These are phyloP conservation scores for Penicillium bialowiezense DNA, from an alignment of 495 filamentous ascomycete species.

Conservation along the genomic window DNA sequence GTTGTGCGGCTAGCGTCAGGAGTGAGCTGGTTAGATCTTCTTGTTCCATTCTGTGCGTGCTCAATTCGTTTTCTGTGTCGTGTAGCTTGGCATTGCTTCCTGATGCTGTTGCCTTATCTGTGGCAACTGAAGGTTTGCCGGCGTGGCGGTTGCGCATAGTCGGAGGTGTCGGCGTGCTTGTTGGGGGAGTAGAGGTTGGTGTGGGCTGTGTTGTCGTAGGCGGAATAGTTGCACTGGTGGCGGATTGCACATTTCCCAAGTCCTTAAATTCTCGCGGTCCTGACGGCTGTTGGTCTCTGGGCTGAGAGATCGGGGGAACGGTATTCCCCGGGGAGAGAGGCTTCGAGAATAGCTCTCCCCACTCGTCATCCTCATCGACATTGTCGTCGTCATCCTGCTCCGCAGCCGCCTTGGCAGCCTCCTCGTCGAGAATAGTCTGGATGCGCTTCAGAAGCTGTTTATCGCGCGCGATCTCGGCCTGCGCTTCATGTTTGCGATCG, in stretches of 20 bases:
- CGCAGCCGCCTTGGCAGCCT: constrained; percentile 22
- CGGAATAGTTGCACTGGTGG: constrained; percentile 15
- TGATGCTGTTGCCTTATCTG: constrained; percentile 17
- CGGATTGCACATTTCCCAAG: constrained; percentile 16
- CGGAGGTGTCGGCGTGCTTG: constrained; percentile 12
- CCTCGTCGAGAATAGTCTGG: constrained; percentile 56
- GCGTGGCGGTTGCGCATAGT: constrained; percentile 33
- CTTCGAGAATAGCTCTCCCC: constrained; percentile 36
- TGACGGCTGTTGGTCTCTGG: neutral
- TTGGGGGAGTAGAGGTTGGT: constrained; percentile 9
- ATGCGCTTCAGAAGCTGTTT: constrained; percentile 63
- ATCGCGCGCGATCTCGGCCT: constrained; percentile 64
- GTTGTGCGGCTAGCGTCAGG: constrained; percentile 67
- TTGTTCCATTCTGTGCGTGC: constrained; percentile 73
- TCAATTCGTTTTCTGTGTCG: constrained; percentile 64
- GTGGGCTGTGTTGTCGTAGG: constrained; percentile 5
- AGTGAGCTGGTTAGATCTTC: constrained; percentile 81
- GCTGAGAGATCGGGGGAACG: neutral
- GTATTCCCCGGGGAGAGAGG: constrained; percentile 8
- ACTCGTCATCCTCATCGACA: constrained; percentile 33
- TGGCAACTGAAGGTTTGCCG: constrained; percentile 4
- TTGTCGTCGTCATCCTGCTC: constrained; percentile 15
- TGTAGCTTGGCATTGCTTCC: constrained; percentile 27
- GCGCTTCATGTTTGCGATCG: constrained; percentile 61
- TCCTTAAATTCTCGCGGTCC: neutral